Conservation (phyloP, 2,329 filamentous ascomycete species). For the Fusarium chuoi region DNA sequence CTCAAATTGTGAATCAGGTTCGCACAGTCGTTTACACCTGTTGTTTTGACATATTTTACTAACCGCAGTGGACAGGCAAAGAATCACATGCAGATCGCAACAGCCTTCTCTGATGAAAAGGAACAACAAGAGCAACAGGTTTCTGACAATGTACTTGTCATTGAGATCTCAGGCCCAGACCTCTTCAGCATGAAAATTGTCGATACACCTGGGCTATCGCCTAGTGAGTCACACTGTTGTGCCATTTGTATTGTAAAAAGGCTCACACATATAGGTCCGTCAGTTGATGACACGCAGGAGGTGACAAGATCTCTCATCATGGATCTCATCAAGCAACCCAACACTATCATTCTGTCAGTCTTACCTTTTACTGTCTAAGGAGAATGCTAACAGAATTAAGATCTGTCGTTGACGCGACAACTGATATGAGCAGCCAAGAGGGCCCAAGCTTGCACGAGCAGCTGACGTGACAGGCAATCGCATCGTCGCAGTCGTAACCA, state of each 20-base stretch:
- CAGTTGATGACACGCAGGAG: neutral
- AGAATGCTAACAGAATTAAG: neutral
- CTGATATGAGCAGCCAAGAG: neutral
- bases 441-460: neutral
- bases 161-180: neutral
- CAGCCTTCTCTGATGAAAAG: neutral
- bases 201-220: neutral
- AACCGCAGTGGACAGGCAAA: neutral
- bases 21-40: accelerated
- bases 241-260: accelerated
- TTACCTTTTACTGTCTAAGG: accelerated
- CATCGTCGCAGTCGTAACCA: neutral
- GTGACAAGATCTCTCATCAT: neutral
- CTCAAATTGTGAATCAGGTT: neutral
- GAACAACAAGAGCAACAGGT: neutral
- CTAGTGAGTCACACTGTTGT: accelerated
- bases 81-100: neutral
- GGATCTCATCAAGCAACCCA: neutral
- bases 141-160: neutral
- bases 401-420: neutral
- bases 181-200: neutral
- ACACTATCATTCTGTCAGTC: neutral
- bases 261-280: accelerated
- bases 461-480: neutral
- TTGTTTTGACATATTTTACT: accelerated